phyloP scores from a whole-genome alignment of 1,284 basidiomycete species.

The Phellopilus nigrolimitatus region DNA sequence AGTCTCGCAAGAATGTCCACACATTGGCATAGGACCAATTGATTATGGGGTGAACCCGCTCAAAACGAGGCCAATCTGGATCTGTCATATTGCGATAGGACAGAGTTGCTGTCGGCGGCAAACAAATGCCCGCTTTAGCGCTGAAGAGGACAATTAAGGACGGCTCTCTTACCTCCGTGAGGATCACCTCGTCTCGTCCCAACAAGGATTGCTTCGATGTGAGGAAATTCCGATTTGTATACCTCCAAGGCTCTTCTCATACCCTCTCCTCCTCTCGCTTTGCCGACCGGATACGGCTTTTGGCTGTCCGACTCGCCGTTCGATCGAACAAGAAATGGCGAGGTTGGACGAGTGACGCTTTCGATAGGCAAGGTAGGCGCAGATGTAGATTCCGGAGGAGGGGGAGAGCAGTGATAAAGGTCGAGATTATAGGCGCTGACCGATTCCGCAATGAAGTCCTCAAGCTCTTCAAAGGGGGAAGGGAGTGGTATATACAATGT shows the following conservation, averaged over 20 bases:
- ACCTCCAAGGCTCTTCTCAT: slow-evolving; percentile 80
- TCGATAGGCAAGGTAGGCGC: slow-evolving; percentile 25
- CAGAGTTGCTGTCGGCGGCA: slow-evolving; percentile 48
- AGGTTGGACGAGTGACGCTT: slow-evolving; percentile 29
- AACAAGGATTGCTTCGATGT: slow-evolving; percentile 79
- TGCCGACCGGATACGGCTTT: slow-evolving; percentile 34
- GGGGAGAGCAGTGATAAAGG: slow-evolving; percentile 57
- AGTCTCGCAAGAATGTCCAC: slow-evolving; percentile 80
- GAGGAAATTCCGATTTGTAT: slow-evolving; percentile 66
- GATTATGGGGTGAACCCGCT: slow-evolving; percentile 93
- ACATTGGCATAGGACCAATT: slow-evolving; percentile 91
- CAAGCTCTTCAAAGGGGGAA: slow-evolving; percentile 83
- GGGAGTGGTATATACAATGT: slow-evolving; percentile 88
- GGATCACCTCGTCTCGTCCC: slow-evolving; percentile 89
- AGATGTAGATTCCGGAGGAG: slow-evolving; percentile 20
- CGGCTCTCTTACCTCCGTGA: slow-evolving; percentile 71
- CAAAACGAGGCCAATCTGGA: slow-evolving; percentile 82
- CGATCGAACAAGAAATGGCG: slow-evolving; percentile 20
- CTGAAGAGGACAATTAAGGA: neutral
- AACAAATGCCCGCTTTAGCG: too few relatives aligned
- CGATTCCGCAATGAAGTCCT: slow-evolving; percentile 75
- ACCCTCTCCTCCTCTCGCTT: slow-evolving; percentile 60
- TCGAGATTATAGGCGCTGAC: slow-evolving; percentile 72
- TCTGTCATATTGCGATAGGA: slow-evolving; percentile 78
- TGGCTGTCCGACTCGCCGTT: neutral